Evolutionary conservation across 768 basidiomycete genomes (phyloP), one percentile per base, ranked within the genome.

Genomic region (Psilocybe sp.): DNA sequence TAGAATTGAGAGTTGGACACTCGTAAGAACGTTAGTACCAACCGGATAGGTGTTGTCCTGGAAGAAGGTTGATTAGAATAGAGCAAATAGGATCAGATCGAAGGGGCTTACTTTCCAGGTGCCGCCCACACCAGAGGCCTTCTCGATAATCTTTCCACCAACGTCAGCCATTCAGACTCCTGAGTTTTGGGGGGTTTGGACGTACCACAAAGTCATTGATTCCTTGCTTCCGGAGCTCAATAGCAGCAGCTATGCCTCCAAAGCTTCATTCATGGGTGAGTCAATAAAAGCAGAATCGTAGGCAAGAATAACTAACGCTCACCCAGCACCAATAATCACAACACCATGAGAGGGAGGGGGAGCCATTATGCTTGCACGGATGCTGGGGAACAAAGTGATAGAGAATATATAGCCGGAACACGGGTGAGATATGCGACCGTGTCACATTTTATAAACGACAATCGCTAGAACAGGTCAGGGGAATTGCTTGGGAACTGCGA

Each of bases 81-180:
- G 14, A 15, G 8, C 23, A 28, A 3, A 7, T 3, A 28, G 23
- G 7, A 7, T 28, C 23, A 28, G 7, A 28, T 7, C 28, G 11
- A 23, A 36, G 23, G 38, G 23, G 62, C 75, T 53, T 52, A 79
- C 77, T 51, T 73, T 69, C 78, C 78, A 80, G 15, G 74, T 75
- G 31, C 78, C 77, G 5, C 78, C 78, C 15, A 78, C 69, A 34
- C 73, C 70, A 11, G 51, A 43, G 9, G 62, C 70, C 47, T 75
- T 73, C 57, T 80, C 78, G 31, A 69, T 72, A 16, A 79, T 74
- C 79, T 79, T 52, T 9, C 3, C 5, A 9, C 12, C 2, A 16
- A 7, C 1, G 12, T 33, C 44, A n/a, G 23, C 20, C 38, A 15
- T 39, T 11, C n/a, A n/a, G 23, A 32, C 35, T 14, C 14, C 34